A percentile compares a stretch with the other conserved stretches of the same genome.
These are phyloP conservation scores for Ascosphaera pollenicola DNA, from an alignment of 2,329 filamentous ascomycete species.

Conservation along the genomic window DNA sequence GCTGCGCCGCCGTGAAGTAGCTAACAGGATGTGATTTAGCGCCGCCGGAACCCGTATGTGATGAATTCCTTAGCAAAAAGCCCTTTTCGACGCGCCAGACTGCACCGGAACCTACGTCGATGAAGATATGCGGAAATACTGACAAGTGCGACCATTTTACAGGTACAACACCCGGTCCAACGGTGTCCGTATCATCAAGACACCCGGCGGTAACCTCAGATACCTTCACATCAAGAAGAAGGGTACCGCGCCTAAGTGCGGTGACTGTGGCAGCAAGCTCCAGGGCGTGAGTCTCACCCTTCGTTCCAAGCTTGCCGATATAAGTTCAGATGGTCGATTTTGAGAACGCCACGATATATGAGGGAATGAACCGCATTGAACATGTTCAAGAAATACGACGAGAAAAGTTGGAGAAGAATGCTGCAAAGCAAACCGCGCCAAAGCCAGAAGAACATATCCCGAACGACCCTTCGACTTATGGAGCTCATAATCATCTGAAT, in stretches of 20 bases:
- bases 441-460: too few relatives aligned
- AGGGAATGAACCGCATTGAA: too few relatives aligned
- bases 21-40: constrained; percentile 23
- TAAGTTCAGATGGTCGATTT: too few relatives aligned
- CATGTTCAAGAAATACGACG: too few relatives aligned
- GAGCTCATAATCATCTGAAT: too few relatives aligned
- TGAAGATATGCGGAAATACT: too few relatives aligned
- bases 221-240: constrained; percentile 99
- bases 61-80: constrained; percentile 1
- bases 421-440: too few relatives aligned
- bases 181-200: constrained; percentile 90
- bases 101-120: constrained; percentile 8
- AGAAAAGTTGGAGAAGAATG: not conserved
- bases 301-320: constrained; percentile 6
- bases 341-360: too few relatives aligned
- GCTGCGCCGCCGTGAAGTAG: constrained; percentile 1
- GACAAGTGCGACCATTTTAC: too few relatives aligned
- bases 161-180: constrained; percentile 98
- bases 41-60: constrained; percentile 61
- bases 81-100: constrained; percentile 6
- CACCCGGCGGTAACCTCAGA: constrained; percentile 84
- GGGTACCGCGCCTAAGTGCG: constrained; percentile 93
- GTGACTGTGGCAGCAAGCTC: constrained; percentile 97
- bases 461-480: too few relatives aligned
- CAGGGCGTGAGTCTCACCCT: constrained; percentile 60